Conservation (phyloP, 2,329 filamentous ascomycete species). For the Nigrospora osmanthi region DNA sequence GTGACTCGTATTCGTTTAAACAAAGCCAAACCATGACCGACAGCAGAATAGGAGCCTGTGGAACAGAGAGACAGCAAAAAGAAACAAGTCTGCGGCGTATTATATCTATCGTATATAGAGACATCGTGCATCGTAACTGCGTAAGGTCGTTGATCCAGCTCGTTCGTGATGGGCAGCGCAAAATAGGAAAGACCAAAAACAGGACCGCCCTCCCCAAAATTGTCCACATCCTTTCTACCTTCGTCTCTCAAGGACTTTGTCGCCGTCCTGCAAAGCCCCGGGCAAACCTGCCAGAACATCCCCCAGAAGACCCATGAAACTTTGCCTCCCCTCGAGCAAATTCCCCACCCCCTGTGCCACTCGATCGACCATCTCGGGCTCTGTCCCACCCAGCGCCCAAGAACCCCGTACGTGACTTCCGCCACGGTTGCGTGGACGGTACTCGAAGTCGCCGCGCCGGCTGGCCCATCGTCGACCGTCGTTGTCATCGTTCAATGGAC, state of each 20-base stretch:
- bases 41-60: too few species aligned
- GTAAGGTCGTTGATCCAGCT: too few species aligned
- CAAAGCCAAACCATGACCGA: too few species aligned
- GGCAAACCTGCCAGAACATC: constrained; percentile 2
- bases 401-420: constrained; percentile 2
- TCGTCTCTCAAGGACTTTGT: not conserved
- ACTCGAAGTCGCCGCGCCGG: constrained; percentile 13
- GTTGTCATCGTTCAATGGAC: constrained; percentile 8
- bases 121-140: too few species aligned
- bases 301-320: constrained; percentile 5
- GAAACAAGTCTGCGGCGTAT: too few species aligned
- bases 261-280: not conserved
- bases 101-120: too few species aligned
- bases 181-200: too few species aligned
- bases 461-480: constrained; percentile 3
- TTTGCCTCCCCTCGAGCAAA: constrained; percentile 4
- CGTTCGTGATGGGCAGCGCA: too few species aligned
- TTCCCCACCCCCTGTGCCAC: constrained; percentile 5
- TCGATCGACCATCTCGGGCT: constrained; percentile 6
- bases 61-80: too few species aligned
- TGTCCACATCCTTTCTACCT: too few species aligned
- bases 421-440: constrained; percentile 6
- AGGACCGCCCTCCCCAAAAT: too few species aligned
- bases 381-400: constrained; percentile 6
- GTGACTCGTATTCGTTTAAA: too few species aligned